Evolutionary conservation across 768 basidiomycete species (phyloP), one percentile per base, ranked within the genome.

Genomic region (Agaricus subrufescens): DNA sequence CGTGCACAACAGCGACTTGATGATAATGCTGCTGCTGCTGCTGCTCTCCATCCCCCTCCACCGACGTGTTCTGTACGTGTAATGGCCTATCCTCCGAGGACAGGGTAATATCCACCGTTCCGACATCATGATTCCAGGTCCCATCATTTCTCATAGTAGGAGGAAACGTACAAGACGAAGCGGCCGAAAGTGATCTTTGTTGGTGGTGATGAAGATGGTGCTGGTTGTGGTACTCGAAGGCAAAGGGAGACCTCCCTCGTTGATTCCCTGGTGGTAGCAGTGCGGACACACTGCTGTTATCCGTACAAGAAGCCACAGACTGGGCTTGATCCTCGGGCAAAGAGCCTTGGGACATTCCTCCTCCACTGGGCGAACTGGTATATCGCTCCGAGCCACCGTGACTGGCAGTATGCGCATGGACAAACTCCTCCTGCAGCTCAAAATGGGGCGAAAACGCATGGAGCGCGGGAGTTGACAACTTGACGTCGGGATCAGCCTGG

Each of bases 361-460:
- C 31, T 31, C 31, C 27, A 31, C 5, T 52, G 23, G 51, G 42
- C n/a, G 51, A 31, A 40, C 43, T 52, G 19, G 42, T 34, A 30
- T 52, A 52, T 26, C 51, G 40, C 10, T 45, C 51, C 31, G 34
- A 25, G 19, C 19, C 19, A 25, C 37, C 23, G 15, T 46, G 14
- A 10, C 29, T 51, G 19, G 19, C 19, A 52, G 57, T 29, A 70
- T 38, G 7, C 37, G 58, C 61, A 72, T 31, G 29, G n/a, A 14
- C 29, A 15, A 53, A 49, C 6, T 59, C 65, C n/a, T 66, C 59
- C 34, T 63, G 67, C 3, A 73, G 66, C 46, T 72, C 71, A 58
- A 73, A 76, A 29, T 68, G 69, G 1, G 74, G 74, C 1, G 76
- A 75, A 56, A 75, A 75, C 1, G 74, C 60, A 15, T 71, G 71